Percentiles rank a stretch among this genome's conserved stretches.
phyloP scores from a whole-genome alignment of 78 protist genomes.

The Blattamonas nauphoetae region DNA sequence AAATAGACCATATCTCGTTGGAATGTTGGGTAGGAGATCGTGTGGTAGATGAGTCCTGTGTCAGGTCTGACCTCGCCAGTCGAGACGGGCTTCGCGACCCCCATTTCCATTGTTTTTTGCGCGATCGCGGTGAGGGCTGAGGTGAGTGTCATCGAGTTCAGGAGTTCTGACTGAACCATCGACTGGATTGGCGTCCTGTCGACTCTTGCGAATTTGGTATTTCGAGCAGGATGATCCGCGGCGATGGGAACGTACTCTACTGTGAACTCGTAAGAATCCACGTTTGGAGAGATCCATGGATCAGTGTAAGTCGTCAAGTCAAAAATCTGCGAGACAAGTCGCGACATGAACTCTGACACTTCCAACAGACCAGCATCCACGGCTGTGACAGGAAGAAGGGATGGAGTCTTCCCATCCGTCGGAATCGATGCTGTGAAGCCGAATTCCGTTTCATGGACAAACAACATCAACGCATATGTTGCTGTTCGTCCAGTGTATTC shows the following conservation, averaged over 20 bases:
- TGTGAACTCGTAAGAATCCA: neutral
- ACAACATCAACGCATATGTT: neutral
- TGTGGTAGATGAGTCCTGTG: too few relatives aligned
- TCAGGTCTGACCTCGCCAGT: neutral
- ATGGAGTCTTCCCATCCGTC: neutral
- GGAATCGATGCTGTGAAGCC: neutral
- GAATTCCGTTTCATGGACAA: neutral
- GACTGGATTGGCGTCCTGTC: too few relatives aligned
- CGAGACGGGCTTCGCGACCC: neutral
- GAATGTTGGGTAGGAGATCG: too few relatives aligned
- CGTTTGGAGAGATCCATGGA: neutral
- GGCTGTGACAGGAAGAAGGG: neutral
- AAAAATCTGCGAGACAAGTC: neutral
- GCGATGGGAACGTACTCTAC: neutral
- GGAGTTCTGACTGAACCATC: neutral
- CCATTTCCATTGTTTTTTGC: too few relatives aligned
- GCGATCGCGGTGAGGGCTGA: neutral
- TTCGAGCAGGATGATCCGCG: too few relatives aligned
- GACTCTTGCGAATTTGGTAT: too few relatives aligned
- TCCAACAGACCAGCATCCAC: neutral
- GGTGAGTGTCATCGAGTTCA: neutral
- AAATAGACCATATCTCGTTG: neutral
- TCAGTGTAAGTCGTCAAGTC: neutral
- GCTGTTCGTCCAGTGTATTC: neutral
- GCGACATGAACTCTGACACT: neutral